Conservation (phyloP, 108 stramenopile genomes). For the Conticribra guillardii region DNA sequence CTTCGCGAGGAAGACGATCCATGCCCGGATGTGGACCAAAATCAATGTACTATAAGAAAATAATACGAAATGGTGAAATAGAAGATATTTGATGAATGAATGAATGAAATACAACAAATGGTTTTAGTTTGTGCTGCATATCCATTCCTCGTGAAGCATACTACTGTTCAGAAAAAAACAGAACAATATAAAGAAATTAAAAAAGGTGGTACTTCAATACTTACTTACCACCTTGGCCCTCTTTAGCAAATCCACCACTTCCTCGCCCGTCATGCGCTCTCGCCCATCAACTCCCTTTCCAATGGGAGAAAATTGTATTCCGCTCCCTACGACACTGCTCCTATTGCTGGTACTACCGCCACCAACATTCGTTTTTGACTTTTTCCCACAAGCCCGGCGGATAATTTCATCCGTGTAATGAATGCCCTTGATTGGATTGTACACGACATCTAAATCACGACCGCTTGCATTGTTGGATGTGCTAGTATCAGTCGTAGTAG, state of each 20-base stretch:
- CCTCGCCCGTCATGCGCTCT: conserved; percentile 50
- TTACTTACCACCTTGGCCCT: conserved; percentile 55
- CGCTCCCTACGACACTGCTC: not conserved
- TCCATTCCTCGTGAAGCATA: no score
- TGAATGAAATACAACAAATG: no score
- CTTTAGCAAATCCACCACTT: conserved; percentile 44
- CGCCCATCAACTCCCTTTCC: conserved; percentile 38
- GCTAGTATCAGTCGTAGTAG: not conserved
- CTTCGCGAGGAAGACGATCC: conserved; percentile 64
- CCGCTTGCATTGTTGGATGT: not conserved
- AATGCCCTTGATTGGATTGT: conserved; percentile 62
- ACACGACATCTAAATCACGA: conserved; percentile 51
- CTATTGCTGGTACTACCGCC: conserved; percentile 10
- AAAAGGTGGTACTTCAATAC: no score
- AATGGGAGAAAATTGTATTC: conserved; percentile 46
- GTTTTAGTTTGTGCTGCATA: no score
- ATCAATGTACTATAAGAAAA: conserved; percentile 54
- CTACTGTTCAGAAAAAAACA: no score
- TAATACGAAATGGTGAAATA: no score
- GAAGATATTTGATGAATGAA: not conserved
- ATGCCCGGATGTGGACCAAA: conserved; percentile 68
- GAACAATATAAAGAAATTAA: not conserved
- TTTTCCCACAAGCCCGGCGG: conserved; percentile 26
- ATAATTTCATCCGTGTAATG: conserved; percentile 62
- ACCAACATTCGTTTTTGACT: conserved; percentile 5